Evolutionary conservation across 495 filamentous ascomycete genomes (phyloP), one percentile per base, ranked within the genome.

Genomic region (Neurospora sp.): DNA sequence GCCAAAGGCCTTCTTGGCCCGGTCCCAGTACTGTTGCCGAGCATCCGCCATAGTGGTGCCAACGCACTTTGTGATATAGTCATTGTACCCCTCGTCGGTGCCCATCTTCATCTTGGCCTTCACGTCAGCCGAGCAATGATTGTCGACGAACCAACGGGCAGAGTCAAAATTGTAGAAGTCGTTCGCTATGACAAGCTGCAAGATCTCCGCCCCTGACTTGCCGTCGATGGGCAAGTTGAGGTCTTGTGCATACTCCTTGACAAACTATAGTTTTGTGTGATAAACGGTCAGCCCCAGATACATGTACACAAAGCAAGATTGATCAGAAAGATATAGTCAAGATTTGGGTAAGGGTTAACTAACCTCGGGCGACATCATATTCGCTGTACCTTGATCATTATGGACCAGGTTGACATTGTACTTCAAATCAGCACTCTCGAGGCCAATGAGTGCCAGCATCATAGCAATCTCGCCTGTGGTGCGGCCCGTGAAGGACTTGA

Each of bases 61-160:
- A 0, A 86, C 86, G 70, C 96, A 86, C 79, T 93, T 96, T 6
- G 48, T 77, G 79, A 94, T 84, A 85, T 93, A 97, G 6, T 76
- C 78, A 41, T 76, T 39, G 82, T 87, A 95, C 0, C 89, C 92
- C 0, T 73, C 83, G 78, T 90, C 83, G 27, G 77, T 81, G 2
- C 85, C 88, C 12, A 73, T 70, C 74, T 83, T 80, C 75, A 95
- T 82, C 22, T 77, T 81, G 5, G 68, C 20, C 59, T 85, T 78
- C 44, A 90, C 83, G 8, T 76, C 79, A 5, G 71, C 20, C 0
- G 73, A 70, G 80, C 93, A 96, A 79, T 93, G 85, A 2, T 85
- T 91, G 6, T 79, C 88, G 48, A 93, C 74, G 77, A 91, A 96
- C 94, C 93, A 97, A 4, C 89, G 87, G 27, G 87, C 94, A 39